These are phyloP conservation scores for Diospyros lotus DNA, from an alignment of 148 eudicot species.

Conservation along the genomic window DNA sequence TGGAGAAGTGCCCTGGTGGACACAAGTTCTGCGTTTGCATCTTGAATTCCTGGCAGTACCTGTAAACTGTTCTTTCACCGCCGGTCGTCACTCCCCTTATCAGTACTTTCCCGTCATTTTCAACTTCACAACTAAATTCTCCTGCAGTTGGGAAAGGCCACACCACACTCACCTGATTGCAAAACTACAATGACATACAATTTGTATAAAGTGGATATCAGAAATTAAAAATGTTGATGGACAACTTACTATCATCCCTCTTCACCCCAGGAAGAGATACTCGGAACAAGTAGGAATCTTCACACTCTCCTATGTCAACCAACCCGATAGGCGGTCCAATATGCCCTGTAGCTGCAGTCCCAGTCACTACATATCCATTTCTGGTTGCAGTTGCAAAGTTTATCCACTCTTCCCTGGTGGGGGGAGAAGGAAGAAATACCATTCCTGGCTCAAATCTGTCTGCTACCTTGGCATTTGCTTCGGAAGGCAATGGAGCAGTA, in stretches of 20 bases:
- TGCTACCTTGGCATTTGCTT: conserved; percentile 11
- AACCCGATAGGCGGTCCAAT: conserved; percentile 67
- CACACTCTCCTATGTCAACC: conserved; percentile 68
- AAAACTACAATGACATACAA: not conserved
- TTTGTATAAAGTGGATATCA: not conserved
- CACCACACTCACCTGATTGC: not conserved
- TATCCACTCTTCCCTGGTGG: conserved; percentile 53
- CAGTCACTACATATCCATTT: conserved; percentile 61
- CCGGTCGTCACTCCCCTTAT: conserved; percentile 72
- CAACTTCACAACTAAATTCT: conserved; percentile 86
- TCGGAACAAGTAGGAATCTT: conserved; percentile 76
- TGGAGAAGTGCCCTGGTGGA: conserved; percentile 82
- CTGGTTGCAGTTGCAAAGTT: conserved; percentile 35
- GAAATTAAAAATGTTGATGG: not conserved
- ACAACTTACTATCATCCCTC: conserved; percentile 80
- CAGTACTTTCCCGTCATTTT: conserved; percentile 69
- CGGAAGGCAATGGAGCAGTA: conserved; percentile 24
- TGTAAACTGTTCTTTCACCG: conserved; percentile 55
- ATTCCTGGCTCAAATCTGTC: conserved; percentile 46
- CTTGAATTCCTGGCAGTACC: conserved; percentile 50
- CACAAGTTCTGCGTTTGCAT: conserved; percentile 83
- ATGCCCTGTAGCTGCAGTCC: conserved; percentile 68
- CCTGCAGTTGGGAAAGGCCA: conserved; percentile 36
- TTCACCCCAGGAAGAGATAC: conserved; percentile 96
- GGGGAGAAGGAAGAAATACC: conserved; percentile 60